Evolutionary conservation across 305 asterid genomes (phyloP).

Genomic region (Rubia occidens): DNA sequence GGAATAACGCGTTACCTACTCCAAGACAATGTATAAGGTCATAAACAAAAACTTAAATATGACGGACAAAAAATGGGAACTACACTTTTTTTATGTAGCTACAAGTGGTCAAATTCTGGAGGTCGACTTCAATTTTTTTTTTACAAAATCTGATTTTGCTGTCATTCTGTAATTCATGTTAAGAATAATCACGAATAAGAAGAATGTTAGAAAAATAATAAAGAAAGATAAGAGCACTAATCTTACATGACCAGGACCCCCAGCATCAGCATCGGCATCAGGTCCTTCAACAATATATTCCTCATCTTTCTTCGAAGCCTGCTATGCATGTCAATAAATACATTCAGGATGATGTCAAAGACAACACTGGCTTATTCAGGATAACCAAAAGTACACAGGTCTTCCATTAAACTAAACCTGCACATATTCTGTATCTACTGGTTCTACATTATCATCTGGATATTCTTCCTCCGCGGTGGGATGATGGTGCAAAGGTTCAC

Average conservation of each 20-base stretch:
- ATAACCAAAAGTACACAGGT: background rate
- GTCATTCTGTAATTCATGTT: background rate
- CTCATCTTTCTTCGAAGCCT: conserved; percentile 27
- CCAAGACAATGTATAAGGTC: background rate
- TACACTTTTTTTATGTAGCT: background rate
- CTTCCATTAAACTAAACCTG: conserved; percentile 35
- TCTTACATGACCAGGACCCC: conserved; percentile 32
- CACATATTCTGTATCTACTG: conserved; percentile 27
- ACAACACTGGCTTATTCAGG: background rate
- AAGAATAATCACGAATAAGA: background rate
- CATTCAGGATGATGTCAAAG: conserved; percentile 17
- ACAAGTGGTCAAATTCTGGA: background rate
- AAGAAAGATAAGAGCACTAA: background rate
- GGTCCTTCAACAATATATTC: conserved; percentile 29
- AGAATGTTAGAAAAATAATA: background rate
- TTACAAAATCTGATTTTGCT: background rate
- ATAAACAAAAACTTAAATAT: background rate
- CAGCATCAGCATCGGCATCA: conserved; percentile 21
- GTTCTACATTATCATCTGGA: conserved; percentile 30
- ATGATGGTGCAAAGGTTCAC: conserved; percentile 39
- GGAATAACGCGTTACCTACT: background rate
- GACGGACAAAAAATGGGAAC: background rate
- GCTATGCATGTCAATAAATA: conserved; percentile 21
- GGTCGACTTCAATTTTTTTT: no score
- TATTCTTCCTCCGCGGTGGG: conserved; percentile 26